phyloP scores from a whole-genome alignment of 345 rosid genomes.

The Hevea brasiliensis region DNA sequence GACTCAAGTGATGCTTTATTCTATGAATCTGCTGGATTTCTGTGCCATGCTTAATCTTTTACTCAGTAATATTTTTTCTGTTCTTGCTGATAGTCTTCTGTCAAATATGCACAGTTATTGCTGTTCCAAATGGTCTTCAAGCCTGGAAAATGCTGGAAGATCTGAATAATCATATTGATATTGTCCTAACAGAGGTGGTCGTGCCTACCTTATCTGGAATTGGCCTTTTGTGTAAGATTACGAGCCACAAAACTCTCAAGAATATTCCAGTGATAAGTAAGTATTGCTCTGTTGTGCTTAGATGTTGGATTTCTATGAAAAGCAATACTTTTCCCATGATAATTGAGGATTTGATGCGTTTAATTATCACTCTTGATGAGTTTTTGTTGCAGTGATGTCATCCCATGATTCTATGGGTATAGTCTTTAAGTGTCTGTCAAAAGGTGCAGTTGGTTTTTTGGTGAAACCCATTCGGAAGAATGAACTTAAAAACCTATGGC shows the following conservation, averaged over 20 bases:
- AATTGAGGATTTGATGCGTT: slow-evolving; percentile 29
- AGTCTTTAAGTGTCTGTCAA: slow-evolving; percentile 81
- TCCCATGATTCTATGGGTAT: slow-evolving; percentile 77
- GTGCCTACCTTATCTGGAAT: slow-evolving; percentile 76
- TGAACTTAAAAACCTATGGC: slow-evolving; percentile 82
- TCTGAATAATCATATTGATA: slow-evolving; percentile 54
- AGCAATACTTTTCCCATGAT: slow-evolving; percentile 20
- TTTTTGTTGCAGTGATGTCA: slow-evolving; percentile 70
- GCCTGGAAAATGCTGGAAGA: slow-evolving; percentile 77
- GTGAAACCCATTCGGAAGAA: slow-evolving; percentile 85
- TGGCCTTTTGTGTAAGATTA: slow-evolving; percentile 67
- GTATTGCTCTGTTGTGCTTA: slow-evolving; percentile 17
- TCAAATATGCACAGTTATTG: slow-evolving; percentile 1
- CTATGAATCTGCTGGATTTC: not conserved
- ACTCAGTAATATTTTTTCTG: not conserved
- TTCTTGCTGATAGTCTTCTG: not conserved
- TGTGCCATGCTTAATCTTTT: not conserved
- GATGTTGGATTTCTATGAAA: slow-evolving; percentile 6
- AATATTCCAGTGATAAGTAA: slow-evolving; percentile 62
- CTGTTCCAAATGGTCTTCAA: slow-evolving; percentile 50
- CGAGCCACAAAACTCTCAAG: slow-evolving; percentile 62
- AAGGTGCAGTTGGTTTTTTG: slow-evolving; percentile 81
- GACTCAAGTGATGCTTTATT: not conserved
- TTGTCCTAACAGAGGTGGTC: slow-evolving; percentile 72
- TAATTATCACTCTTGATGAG: slow-evolving; percentile 15